Base-by-base conservation (phyloP, 1,284 basidiomycete species). In the Leucoagaricus sp. region DNA sequence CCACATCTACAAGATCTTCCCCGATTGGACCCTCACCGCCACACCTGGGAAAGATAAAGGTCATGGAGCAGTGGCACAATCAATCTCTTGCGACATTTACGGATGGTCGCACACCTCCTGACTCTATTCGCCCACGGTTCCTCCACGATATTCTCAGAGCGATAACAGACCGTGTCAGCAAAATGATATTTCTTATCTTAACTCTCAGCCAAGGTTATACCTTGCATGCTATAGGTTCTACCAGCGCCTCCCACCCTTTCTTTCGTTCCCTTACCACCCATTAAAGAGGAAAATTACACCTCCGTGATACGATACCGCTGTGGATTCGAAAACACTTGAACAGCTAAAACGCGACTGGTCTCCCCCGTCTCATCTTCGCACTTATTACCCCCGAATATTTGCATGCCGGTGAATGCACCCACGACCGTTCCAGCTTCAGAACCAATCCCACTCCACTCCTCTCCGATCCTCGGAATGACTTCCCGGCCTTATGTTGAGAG, bases 401-500 rank as follows among this genome's bases (percentile, higher is more conserved):
- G 17, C 7, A 53, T 55, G 53, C 15, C 45, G 8, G 26, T 10
- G 4, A 19, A 17, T 19, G 12, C 19, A 44, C 40, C 41, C n/a
- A 33, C 50, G 41, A 51, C 36, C 21, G 38, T 19, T 28, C 38
- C 44, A 15, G 26, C 19, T 26, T 44, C 44, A 25, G 48, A 49
- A n/a, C 57, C 46, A 47, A 60, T 60, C 26, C 73, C 74, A 21
- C 63, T 72, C 58, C 69, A 78, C 75, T 72, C 77, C 61, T 72
- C 70, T 23, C 72, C 72, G 31, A 75, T 73, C 56, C 70, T 73
- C 57, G 72, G 70, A 55, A 81, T 83, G 78, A 68, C 71, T 48
- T 65, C 73, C 48, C 77, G 79, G 55, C 79, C 82, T 17, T 72
- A 61, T 34, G 75, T 85, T 49, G 60, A 73, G 10, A 58, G 64